Conservation (phyloP, 495 filamentous ascomycete species). For the Aspergillus sclerotioniger region DNA sequence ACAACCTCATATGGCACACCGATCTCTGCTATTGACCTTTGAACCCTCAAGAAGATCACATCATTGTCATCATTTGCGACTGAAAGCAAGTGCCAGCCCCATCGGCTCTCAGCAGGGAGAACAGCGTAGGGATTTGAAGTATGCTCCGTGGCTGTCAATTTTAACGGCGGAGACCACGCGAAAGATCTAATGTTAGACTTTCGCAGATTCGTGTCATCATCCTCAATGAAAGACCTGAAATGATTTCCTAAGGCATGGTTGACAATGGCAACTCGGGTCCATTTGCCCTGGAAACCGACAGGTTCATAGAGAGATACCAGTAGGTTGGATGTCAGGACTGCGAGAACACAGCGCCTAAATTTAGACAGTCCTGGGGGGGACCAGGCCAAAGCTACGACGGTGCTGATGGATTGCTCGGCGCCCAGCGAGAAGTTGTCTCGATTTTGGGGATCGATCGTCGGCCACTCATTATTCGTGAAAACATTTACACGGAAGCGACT, state of each 20-base stretch:
- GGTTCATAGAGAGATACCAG: slow-evolving; percentile 48
- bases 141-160: slow-evolving; percentile 16
- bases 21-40: not conserved
- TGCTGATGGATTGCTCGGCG: slow-evolving; percentile 59
- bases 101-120: slow-evolving; percentile 30
- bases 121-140: slow-evolving; percentile 3
- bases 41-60: slow-evolving; percentile 30
- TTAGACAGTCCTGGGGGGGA: slow-evolving; percentile 58
- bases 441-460: slow-evolving; percentile 41
- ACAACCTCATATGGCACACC: slow-evolving; percentile 20
- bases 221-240: slow-evolving; percentile 16
- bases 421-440: slow-evolving; percentile 57
- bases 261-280: slow-evolving; percentile 44
- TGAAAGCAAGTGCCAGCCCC: slow-evolving; percentile 40
- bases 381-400: slow-evolving; percentile 55
- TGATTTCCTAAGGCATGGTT: slow-evolving; percentile 35
- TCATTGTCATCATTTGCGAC: slow-evolving; percentile 46
- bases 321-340: slow-evolving; percentile 59
- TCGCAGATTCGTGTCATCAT: slow-evolving; percentile 18
- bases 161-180: slow-evolving; percentile 40
- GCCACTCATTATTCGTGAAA: slow-evolving; percentile 56
- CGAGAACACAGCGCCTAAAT: slow-evolving; percentile 56
- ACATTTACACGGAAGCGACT: slow-evolving; percentile 48
- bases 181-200: slow-evolving; percentile 41
- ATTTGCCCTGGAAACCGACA: slow-evolving; percentile 34